Base-by-base conservation (phyloP, 176 grass and related monocot genomes). In the Calamus simplicifolius region DNA sequence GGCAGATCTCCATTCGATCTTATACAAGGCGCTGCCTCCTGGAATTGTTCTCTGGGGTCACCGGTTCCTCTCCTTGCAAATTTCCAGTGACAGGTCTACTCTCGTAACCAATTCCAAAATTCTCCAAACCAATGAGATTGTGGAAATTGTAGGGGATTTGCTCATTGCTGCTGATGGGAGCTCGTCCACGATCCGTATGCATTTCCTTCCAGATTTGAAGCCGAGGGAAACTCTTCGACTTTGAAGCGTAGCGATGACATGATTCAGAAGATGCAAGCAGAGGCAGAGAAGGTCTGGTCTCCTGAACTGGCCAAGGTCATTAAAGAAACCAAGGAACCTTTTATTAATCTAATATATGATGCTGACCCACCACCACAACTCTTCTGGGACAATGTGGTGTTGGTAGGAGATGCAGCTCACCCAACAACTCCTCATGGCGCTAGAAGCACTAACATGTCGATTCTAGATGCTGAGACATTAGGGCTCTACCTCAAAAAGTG, bases 361-460 rank as follows among this genome's bases (percentile, higher is more conserved):
- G 75, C 74, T 5, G 81, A 90, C 25, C 81, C 78, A 50, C 73
- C 64, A 21, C 81, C 72, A 7, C 23, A 55, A 56, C 52, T 91
- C 35, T 73, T 80, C 29, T 91, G 80, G 80, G 69, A 78, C 31
- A 75, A 77, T 53, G 81, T 88, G 29, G 84, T 25, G 28, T 64
- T 89, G 0, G 69, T 80, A n/a, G 92, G 92, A 30, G 92, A 90
- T 58, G 92, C 92, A 14, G 86, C 86, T 17, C 86, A 96, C 54
- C 86, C 91, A 25, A 90, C 86, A 52, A 90, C 83, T 5, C 91
- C 83, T 6, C 83, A 90, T 61, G 86, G 86, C 6, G 51, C 82
- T 57, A 65, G 86, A 52, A 96, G 92, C 81, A 96, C 92, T 49
- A 96, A 96, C 72, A 96, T 88, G 92, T 96, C 92, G 3, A 59